phyloP scores from a whole-genome alignment of 352 stramenopile species.

The Phytophthora ohioensis region DNA sequence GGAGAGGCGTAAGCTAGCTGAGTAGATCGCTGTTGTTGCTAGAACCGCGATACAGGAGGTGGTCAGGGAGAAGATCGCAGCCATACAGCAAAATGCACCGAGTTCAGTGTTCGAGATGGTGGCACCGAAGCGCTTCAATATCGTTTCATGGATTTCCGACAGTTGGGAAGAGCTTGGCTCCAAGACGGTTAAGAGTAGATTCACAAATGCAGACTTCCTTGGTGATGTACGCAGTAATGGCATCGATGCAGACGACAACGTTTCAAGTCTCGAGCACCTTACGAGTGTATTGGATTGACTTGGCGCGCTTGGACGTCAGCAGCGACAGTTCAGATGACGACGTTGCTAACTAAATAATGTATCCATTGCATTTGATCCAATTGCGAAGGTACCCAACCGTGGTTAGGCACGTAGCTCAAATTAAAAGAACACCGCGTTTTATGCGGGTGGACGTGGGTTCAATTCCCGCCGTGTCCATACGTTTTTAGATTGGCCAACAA shows the following conservation, averaged over 20 bases:
- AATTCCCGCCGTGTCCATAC: neutral
- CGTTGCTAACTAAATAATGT: neutral
- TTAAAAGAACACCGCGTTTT: constrained; percentile 7
- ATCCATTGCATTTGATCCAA: neutral
- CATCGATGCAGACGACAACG: neutral
- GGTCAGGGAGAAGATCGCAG: neutral
- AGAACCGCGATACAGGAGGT: neutral
- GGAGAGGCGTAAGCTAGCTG: neutral
- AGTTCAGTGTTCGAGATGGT: constrained; percentile 2
- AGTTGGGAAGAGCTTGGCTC: neutral
- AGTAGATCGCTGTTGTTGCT: neutral
- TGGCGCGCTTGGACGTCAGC: neutral
- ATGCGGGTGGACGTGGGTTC: neutral
- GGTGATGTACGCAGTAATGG: neutral
- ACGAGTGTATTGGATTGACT: neutral
- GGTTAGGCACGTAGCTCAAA: constrained; percentile 6
- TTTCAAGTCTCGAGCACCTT: neutral
- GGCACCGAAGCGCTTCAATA: neutral
- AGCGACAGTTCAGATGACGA: constrained; percentile 8
- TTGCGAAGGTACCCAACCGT: constrained; percentile 10
- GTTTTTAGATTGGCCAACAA: neutral
- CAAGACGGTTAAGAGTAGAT: neutral
- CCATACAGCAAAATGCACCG: neutral
- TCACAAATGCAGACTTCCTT: neutral
- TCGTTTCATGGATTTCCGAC: constrained; percentile 1